Evolutionary conservation across 108 stramenopile species (phyloP).

Genomic region (Aurantiochytrium sp.): DNA sequence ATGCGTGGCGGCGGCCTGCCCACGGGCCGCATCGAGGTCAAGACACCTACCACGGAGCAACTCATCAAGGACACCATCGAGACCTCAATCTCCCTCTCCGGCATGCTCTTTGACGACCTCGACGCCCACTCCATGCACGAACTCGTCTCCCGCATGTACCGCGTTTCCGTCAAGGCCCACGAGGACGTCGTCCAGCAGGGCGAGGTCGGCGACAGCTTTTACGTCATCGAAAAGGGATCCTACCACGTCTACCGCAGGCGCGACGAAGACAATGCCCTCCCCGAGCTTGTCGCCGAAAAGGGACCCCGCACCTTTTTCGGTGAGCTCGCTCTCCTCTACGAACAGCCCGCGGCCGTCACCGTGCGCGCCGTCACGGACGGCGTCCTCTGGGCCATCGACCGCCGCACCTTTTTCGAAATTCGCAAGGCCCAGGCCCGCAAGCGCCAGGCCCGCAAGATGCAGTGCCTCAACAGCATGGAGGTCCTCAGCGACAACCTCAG

Average conservation of each 20-base stretch:
- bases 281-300: constrained; percentile 13
- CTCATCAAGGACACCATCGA: constrained; percentile 15
- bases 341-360: not conserved
- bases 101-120: constrained; percentile 1
- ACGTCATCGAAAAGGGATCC: not conserved
- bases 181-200: constrained; percentile 15
- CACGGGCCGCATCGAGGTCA: not conserved
- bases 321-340: not conserved
- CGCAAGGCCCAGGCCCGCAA: constrained; percentile 16
- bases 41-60: not conserved
- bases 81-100: not conserved
- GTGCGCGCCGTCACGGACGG: constrained; percentile 14
- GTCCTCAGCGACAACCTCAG: not conserved
- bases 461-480: not conserved
- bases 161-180: not conserved
- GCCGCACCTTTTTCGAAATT: constrained; percentile 1
- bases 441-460: not conserved
- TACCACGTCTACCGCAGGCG: not conserved
- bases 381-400: not conserved
- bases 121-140: constrained; percentile 7
- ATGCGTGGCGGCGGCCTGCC: not conserved
- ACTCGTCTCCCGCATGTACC: not conserved
- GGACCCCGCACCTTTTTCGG: not conserved
- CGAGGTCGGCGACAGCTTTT: not conserved
- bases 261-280: not conserved